These are phyloP conservation scores for Ceratocystis ficicola DNA, from an alignment of 2,329 filamentous ascomycete genomes.

Conservation along the genomic window DNA sequence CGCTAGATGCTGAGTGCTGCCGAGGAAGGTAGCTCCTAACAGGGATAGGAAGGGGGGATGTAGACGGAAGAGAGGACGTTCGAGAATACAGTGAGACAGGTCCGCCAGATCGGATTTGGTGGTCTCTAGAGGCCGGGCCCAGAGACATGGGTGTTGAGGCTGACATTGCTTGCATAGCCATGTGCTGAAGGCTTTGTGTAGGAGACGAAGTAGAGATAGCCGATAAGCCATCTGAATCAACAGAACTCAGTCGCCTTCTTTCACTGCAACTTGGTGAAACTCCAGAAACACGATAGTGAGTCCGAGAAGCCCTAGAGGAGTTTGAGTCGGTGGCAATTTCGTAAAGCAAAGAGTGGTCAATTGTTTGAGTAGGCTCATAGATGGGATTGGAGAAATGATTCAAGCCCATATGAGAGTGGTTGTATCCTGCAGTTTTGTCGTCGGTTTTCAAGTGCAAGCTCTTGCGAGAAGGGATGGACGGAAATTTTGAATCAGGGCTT, in stretches of 20 bases:
- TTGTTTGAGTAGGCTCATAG: constrained; percentile 3
- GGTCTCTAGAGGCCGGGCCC: not conserved
- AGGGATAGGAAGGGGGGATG: constrained; percentile 10
- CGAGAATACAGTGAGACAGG: constrained; percentile 11
- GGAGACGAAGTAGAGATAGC: constrained; percentile 11
- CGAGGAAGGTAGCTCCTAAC: constrained; percentile 7
- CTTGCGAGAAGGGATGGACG: not conserved
- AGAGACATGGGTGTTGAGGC: constrained; percentile 1
- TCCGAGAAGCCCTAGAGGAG: not conserved
- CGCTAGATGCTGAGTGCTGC: constrained; percentile 7
- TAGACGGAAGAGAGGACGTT: constrained; percentile 12
- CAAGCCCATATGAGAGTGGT: not conserved
- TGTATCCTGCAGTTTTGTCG: not conserved
- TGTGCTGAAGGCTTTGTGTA: constrained; percentile 5
- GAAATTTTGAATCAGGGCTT: constrained; percentile 13
- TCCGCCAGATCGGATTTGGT: not conserved
- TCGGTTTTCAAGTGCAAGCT: not conserved
- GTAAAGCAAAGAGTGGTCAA: constrained; percentile 7
- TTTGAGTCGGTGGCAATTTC: constrained; percentile 7
- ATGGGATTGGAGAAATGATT: constrained; percentile 12
- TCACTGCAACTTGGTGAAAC: constrained; percentile 12
- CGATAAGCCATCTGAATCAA: constrained; percentile 13
- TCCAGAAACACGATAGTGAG: constrained; percentile 1
- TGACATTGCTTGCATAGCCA: constrained; percentile 18
- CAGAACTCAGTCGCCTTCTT: constrained; percentile 14